phyloP scores from a whole-genome alignment of 768 basidiomycete species.

The Hygrocybe punicea region DNA sequence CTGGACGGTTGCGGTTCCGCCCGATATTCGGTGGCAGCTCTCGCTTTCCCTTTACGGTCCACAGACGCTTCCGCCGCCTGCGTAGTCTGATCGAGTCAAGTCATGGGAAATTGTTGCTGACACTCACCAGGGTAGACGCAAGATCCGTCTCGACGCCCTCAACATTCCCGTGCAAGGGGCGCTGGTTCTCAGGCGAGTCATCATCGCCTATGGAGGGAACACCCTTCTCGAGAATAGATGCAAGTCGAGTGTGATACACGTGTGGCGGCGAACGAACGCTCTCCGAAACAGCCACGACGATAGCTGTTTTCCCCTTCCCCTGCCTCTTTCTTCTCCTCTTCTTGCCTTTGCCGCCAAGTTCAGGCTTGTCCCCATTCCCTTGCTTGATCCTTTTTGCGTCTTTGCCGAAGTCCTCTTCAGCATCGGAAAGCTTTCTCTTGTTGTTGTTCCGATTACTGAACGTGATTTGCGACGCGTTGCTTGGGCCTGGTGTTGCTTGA shows the following conservation, averaged over 20 bases:
- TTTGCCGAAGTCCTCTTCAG: slow-evolving; percentile 21
- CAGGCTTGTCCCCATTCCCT: slow-evolving; percentile 15
- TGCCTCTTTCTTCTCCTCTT: slow-evolving; percentile 39
- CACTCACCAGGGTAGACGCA: neutral
- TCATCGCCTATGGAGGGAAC: neutral
- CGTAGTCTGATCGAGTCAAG: neutral
- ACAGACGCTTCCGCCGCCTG: neutral
- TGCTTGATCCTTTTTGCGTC: slow-evolving; percentile 32
- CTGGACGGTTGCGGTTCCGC: neutral
- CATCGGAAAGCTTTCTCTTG: slow-evolving; percentile 27
- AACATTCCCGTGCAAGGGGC: too few relatives aligned
- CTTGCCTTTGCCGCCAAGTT: slow-evolving; percentile 33
- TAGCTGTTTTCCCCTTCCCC: slow-evolving; percentile 29
- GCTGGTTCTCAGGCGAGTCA: too few relatives aligned
- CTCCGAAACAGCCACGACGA: slow-evolving; percentile 20
- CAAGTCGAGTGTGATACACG: neutral
- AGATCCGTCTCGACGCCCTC: too few relatives aligned
- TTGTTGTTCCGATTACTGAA: slow-evolving; percentile 32
- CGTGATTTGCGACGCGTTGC: slow-evolving; percentile 12
- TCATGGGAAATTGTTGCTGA: too few relatives aligned
- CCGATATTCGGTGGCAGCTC: neutral
- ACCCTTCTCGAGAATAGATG: neutral
- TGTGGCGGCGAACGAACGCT: neutral
- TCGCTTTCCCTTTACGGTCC: neutral
- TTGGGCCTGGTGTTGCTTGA: slow-evolving; percentile 35